Base-by-base conservation (phyloP, 2,329 filamentous ascomycete species). In the Nigrospora sphaerica region DNA sequence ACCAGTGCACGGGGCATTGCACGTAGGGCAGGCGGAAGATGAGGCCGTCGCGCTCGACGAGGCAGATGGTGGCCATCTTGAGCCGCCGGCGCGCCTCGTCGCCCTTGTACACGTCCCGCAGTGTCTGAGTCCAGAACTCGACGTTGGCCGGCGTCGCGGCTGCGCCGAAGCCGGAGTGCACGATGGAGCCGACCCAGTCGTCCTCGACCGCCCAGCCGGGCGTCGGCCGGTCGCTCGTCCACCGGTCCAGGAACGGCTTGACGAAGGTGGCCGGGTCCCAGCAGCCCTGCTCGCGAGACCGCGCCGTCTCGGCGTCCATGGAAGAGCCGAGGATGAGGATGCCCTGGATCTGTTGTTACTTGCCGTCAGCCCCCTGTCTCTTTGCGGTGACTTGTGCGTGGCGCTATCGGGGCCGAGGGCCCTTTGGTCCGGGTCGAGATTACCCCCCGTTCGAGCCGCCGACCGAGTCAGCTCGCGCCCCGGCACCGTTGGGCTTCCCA, bases 1-100 rank as follows among this genome's bases (percentile, higher is more conserved):
- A 61, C 75, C 74, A 78, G 46, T 72, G 66, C 10, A 78, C 71
- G 2, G 74, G 74, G 46, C 74, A 78, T 48, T 62, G 68, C 48
- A 78, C 56, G 49, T 77, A 69, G 16, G 62, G 50, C 34, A 77
- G 47, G 12, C 75, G 63, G n/a, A 65, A 49, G 9, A 74, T 54
- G 6, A 78, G 62, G 1, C 74, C 69, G 45, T 78, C 74, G 33
- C 75, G 59, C 47, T 73, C 69, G 12, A 72, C 42, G 7, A 78
- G 60, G 52, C 65, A 69, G 10, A 65, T 60, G 6, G 70, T 60
- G 1, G 73, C 70, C 61, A 74, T 70, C 42, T 69, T 62, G 32
- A 74, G 57, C 61, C 73, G 74, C 50, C 57, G 66, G n/a, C 73
- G 63, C 3, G 74, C 74, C 49, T 74, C 66, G 46, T 78, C 71